Evolutionary conservation across 2,329 filamentous ascomycete species (phyloP).

Genomic region (Botrytis fragariae): DNA sequence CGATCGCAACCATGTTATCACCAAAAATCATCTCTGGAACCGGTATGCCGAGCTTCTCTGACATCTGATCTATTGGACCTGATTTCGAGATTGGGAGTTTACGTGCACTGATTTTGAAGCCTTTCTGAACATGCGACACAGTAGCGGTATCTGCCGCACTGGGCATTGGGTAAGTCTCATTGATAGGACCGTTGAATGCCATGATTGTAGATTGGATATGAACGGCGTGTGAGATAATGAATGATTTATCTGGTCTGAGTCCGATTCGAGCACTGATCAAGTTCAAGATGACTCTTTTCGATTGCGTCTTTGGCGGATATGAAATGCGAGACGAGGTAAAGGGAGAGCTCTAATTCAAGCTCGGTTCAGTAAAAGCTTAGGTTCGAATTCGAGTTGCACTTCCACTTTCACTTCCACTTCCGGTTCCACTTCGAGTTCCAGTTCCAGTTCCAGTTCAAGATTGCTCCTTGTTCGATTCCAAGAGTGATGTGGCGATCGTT

Average conservation of each 20-base stretch:
- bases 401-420: background rate
- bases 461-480: background rate
- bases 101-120: slow-evolving; percentile 74
- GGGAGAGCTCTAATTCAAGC: background rate
- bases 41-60: slow-evolving; percentile 73
- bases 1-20: slow-evolving; percentile 79
- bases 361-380: background rate
- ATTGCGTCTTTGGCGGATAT: background rate
- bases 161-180: slow-evolving; percentile 56
- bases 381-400: background rate
- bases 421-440: background rate
- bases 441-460: background rate
- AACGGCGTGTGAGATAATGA: background rate
- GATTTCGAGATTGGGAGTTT: slow-evolving; percentile 95
- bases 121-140: slow-evolving; percentile 55
- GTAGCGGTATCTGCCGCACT: slow-evolving; percentile 54
- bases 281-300: background rate
- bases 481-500: background rate
- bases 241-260: background rate
- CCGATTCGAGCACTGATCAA: background rate
- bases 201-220: slow-evolving; percentile 23
- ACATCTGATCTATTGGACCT: slow-evolving; percentile 83
- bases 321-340: background rate
- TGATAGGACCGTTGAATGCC: slow-evolving; percentile 38
- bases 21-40: slow-evolving; percentile 99